Conservation (phyloP, 176 grass and related monocot species). For the Microstegium vimineum region DNA sequence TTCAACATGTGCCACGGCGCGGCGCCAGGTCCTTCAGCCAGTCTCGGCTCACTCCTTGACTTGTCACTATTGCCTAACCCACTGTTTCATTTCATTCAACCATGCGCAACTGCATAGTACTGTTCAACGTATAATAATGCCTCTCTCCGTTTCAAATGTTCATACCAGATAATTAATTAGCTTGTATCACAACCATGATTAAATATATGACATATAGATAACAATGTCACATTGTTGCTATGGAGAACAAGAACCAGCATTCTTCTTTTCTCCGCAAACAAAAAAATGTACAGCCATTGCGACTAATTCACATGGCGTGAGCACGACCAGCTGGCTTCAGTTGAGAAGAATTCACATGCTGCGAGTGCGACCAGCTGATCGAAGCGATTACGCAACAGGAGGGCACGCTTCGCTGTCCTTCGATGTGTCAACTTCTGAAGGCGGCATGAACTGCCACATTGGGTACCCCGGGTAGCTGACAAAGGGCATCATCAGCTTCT, state of each 20-base stretch:
- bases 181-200: neutral
- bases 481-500: slow-evolving; percentile 73
- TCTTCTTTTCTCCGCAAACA: slow-evolving; percentile 27
- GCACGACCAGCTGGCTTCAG: neutral
- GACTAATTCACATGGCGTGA: neutral
- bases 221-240: slow-evolving; percentile 4
- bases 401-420: slow-evolving; percentile 59
- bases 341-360: slow-evolving; percentile 20
- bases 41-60: neutral
- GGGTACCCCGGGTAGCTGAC: slow-evolving; percentile 54
- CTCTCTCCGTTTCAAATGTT: neutral
- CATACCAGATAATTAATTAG: neutral
- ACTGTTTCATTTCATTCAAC: neutral
- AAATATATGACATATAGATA: neutral
- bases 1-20: too few relatives aligned
- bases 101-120: neutral
- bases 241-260: slow-evolving; percentile 42
- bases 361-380: neutral
- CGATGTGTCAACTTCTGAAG: slow-evolving; percentile 64
- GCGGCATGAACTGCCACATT: slow-evolving; percentile 80
- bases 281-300: slow-evolving; percentile 45
- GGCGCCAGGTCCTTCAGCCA: neutral
- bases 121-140: neutral
- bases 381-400: slow-evolving; percentile 47
- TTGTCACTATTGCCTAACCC: neutral